Conservation (phyloP, 352 stramenopile species). For the Phytopythium aichiense region DNA sequence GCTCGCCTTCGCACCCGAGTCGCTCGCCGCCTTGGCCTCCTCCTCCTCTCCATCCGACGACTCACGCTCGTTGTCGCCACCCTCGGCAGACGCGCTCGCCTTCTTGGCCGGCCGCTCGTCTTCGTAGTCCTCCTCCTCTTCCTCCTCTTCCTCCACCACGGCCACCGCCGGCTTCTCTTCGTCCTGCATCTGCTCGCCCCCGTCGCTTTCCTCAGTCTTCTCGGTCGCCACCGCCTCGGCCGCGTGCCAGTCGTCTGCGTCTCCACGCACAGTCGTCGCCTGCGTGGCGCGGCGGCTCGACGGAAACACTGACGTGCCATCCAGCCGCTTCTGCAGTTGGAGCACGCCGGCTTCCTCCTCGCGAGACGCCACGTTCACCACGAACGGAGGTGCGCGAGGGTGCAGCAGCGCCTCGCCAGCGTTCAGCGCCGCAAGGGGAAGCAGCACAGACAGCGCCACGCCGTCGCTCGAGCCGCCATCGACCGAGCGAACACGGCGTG, state of each 20-base stretch:
- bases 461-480: constrained; percentile 19
- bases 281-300: background rate
- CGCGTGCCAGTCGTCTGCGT: constrained; percentile 30
- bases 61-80: constrained; percentile 9
- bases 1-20: background rate
- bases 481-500: constrained; percentile 13
- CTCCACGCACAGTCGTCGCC: constrained; percentile 12
- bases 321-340: constrained; percentile 15
- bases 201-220: constrained; percentile 17
- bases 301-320: constrained; percentile 13
- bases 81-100: constrained; percentile 13
- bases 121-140: constrained; percentile 37
- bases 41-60: background rate
- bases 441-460: constrained; percentile 14
- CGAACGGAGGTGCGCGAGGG: constrained; percentile 63
- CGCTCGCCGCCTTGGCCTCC: background rate
- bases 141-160: constrained; percentile 11
- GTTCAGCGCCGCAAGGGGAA: constrained; percentile 57
- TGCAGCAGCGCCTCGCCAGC: constrained; percentile 68
- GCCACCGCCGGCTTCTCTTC: background rate
- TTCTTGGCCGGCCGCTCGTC: constrained; percentile 26
- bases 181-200: background rate
- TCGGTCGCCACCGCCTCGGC: background rate
- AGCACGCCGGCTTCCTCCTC: constrained; percentile 17
- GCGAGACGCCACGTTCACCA: constrained; percentile 29